Percentiles rank a stretch among this genome's conserved stretches.
These are phyloP conservation scores for Cladosporium velox DNA, from an alignment of 2,329 filamentous ascomycete genomes.

Conservation along the genomic window DNA sequence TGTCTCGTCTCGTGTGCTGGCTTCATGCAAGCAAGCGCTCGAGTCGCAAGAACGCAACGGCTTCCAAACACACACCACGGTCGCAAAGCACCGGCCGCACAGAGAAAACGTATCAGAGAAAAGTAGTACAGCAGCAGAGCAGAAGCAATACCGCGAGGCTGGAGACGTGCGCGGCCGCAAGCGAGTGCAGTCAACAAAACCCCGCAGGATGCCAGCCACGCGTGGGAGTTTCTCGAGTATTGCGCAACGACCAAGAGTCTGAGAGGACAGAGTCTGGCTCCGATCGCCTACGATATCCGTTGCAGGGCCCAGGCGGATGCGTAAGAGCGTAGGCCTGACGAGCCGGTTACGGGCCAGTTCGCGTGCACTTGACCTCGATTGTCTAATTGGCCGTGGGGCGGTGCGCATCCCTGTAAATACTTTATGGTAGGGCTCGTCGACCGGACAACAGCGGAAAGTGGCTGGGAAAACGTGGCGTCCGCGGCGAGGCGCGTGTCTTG, in stretches of 20 bases:
- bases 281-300: conserved; percentile 18
- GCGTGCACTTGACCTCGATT: not conserved
- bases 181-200: conserved; percentile 19
- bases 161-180: conserved; percentile 18
- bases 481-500: not conserved
- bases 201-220: conserved; percentile 20
- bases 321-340: conserved; percentile 4
- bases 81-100: conserved; percentile 14
- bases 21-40: conserved; percentile 6
- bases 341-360: conserved; percentile 19
- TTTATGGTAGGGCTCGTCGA: not conserved
- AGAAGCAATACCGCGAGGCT: conserved; percentile 20
- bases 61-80: conserved; percentile 11
- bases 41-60: not conserved
- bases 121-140: conserved; percentile 10
- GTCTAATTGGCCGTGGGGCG: conserved; percentile 20
- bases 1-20: conserved; percentile 4
- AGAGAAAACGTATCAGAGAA: not conserved
- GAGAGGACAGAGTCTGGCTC: conserved; percentile 12
- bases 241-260: conserved; percentile 15
- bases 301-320: conserved; percentile 15
- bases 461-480: conserved; percentile 16
- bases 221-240: conserved; percentile 9
- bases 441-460: conserved; percentile 16
- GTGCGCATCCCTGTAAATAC: conserved; percentile 5